Conservation (phyloP, 331 rosid genomes). For the Dryas integrifolia region DNA sequence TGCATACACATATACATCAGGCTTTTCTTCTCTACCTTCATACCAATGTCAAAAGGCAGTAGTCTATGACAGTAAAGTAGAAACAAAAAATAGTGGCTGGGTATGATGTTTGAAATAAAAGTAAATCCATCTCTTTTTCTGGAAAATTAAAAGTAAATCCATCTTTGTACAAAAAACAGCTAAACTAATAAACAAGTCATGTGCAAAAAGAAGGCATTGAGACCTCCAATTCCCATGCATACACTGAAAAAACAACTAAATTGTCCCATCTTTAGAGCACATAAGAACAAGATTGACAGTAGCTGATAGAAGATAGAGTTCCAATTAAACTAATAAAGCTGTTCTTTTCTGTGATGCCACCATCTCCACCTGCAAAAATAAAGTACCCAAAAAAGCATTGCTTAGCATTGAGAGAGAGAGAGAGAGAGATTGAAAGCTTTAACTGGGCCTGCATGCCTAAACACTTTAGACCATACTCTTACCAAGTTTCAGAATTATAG, state of each 20-base stretch:
- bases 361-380: slow-evolving; percentile 76
- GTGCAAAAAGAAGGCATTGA: slow-evolving; percentile 17
- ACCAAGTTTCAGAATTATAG: not conserved
- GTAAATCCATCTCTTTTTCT: slow-evolving; percentile 31
- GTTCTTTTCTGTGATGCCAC: slow-evolving; percentile 74
- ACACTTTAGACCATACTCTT: not conserved
- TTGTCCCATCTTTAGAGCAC: slow-evolving; percentile 32
- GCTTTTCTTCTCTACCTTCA: not conserved
- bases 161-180: slow-evolving; percentile 33
- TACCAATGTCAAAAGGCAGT: not conserved
- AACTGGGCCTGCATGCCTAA: not conserved
- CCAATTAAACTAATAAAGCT: slow-evolving; percentile 54
- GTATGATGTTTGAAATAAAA: slow-evolving; percentile 31
- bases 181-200: not conserved
- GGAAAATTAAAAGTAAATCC: slow-evolving; percentile 3
- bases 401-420: not conserved
- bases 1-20: no score
- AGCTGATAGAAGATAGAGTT: slow-evolving; percentile 12
- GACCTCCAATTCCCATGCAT: slow-evolving; percentile 18
- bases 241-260: slow-evolving; percentile 24
- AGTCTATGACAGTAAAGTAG: not conserved
- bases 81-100: not conserved
- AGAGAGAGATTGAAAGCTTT: not conserved
- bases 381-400: slow-evolving; percentile 1
- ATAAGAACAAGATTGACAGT: slow-evolving; percentile 12